phyloP scores from a whole-genome alignment of 441 rosid species.

The Caryocar brasiliense region DNA sequence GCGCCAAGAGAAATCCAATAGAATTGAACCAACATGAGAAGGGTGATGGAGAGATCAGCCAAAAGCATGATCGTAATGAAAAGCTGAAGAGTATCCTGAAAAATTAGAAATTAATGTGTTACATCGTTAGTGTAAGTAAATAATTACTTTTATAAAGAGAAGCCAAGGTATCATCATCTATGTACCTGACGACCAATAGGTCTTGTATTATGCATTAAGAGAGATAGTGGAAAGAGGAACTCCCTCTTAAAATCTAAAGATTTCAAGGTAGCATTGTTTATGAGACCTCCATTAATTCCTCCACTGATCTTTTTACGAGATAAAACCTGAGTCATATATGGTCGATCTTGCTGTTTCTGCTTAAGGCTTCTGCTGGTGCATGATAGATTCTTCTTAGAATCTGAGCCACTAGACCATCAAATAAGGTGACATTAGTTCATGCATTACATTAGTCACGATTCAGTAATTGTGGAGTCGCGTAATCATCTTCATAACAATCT shows the following conservation, averaged over 20 bases:
- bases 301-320: slow-evolving; percentile 82
- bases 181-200: slow-evolving; percentile 89
- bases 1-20: slow-evolving; percentile 88
- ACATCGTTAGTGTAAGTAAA: slow-evolving; percentile 3
- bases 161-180: slow-evolving; percentile 8
- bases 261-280: slow-evolving; percentile 60
- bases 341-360: slow-evolving; percentile 51
- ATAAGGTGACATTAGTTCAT: slow-evolving; percentile 1
- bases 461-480: too few relatives aligned
- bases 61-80: slow-evolving; percentile 72
- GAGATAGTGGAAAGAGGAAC: slow-evolving; percentile 68
- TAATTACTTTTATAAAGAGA: not conserved
- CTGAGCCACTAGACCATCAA: slow-evolving; percentile 11
- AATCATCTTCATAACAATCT: too few relatives aligned
- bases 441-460: too few relatives aligned
- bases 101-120: slow-evolving; percentile 12
- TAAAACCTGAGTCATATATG: slow-evolving; percentile 52
- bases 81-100: slow-evolving; percentile 79
- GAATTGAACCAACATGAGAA: slow-evolving; percentile 76
- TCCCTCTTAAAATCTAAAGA: slow-evolving; percentile 72
- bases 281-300: slow-evolving; percentile 83
- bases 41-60: slow-evolving; percentile 77
- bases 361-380: slow-evolving; percentile 32
- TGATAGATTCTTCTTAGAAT: slow-evolving; percentile 41
- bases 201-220: slow-evolving; percentile 71